Percentiles rank a stretch among this genome's conserved stretches.
phyloP scores from a whole-genome alignment of 805 yeast genomes.

The Myxozyma lipomycoides region DNA sequence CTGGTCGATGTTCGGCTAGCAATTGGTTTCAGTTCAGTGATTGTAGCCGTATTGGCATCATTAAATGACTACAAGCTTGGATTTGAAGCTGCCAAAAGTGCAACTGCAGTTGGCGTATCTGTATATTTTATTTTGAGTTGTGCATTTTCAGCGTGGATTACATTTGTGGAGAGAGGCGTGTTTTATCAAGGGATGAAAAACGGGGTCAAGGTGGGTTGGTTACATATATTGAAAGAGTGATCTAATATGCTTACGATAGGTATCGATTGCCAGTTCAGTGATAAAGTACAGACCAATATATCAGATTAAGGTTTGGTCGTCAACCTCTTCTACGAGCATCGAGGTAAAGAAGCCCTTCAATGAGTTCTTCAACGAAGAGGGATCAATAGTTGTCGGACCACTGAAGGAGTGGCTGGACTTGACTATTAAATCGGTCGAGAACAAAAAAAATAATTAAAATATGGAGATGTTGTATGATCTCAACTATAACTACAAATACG shows the following conservation, averaged over 20 bases:
- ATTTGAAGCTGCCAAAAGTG: conserved; percentile 31
- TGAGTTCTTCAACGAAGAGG: conserved; percentile 22
- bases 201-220: conserved; percentile 14
- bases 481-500: too few relatives aligned
- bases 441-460: neutral
- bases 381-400: conserved; percentile 15
- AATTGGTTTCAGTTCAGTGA: conserved; percentile 34
- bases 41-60: conserved; percentile 34
- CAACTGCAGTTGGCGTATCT: conserved; percentile 33
- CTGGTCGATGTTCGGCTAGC: conserved; percentile 33
- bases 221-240: neutral
- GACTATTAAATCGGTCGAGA: neutral
- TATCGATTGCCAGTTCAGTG: conserved; percentile 15
- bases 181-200: conserved; percentile 34
- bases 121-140: conserved; percentile 33
- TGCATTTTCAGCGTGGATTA: conserved; percentile 30
- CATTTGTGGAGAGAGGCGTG: conserved; percentile 31
- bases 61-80: conserved; percentile 35
- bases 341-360: conserved; percentile 15
- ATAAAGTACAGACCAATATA: conserved; percentile 22
- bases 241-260: conserved; percentile 2
- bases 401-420: conserved; percentile 19
- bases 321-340: neutral
- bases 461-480: neutral
- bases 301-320: conserved; percentile 7